Percentiles rank a stretch among this genome's conserved stretches.
phyloP scores from a whole-genome alignment of 2,329 filamentous ascomycete genomes.

The Apiospora rasikravindrae region DNA sequence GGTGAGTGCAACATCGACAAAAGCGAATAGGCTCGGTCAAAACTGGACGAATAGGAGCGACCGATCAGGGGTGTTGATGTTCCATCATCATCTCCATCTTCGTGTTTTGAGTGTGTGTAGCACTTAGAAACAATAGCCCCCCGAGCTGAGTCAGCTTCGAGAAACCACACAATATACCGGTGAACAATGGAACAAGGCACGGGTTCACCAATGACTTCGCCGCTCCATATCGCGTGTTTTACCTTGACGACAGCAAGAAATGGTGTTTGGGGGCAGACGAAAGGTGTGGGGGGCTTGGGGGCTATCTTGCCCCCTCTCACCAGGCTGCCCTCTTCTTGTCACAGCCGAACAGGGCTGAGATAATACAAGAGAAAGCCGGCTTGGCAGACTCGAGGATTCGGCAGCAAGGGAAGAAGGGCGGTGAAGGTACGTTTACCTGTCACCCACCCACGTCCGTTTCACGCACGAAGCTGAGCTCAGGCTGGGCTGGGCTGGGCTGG shows the following conservation, averaged over 20 bases:
- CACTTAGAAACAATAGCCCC: background rate
- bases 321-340: background rate
- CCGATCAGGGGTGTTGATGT: background rate
- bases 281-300: background rate
- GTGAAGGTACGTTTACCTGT: conserved; percentile 4
- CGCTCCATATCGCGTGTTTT: background rate
- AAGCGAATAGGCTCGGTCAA: background rate
- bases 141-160: conserved; percentile 4
- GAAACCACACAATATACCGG: background rate
- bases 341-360: background rate
- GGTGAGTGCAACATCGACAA: background rate
- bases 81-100: background rate
- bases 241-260: background rate
- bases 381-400: background rate
- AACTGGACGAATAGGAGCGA: background rate
- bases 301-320: background rate
- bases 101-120: background rate
- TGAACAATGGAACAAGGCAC: background rate
- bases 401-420: background rate
- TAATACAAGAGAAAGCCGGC: background rate
- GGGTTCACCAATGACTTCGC: background rate
- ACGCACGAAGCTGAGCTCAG: background rate
- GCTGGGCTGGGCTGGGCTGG: background rate
- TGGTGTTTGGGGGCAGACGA: background rate
- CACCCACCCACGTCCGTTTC: background rate